Conservation (phyloP, 345 rosid genomes). For the Chamaenerion angustifolium region DNA sequence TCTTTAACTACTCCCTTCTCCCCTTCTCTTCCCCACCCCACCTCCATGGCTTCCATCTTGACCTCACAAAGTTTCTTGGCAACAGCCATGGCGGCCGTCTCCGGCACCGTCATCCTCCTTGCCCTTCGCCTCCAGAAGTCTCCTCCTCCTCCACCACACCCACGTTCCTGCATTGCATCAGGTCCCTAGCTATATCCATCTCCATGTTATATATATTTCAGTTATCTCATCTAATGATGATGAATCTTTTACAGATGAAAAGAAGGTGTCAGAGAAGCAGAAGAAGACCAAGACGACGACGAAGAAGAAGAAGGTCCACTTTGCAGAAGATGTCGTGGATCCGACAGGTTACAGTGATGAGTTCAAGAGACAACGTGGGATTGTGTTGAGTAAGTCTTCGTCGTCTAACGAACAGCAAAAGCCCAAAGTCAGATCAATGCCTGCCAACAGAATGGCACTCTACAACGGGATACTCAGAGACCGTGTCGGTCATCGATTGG, state of each 20-base stretch:
- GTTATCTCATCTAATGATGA: no score
- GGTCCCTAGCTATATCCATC: constrained; percentile 14
- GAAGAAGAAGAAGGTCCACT: constrained; percentile 32
- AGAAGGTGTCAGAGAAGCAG: constrained; percentile 17
- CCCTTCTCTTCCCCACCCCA: background rate
- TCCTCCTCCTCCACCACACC: constrained; percentile 13
- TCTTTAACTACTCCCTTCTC: background rate
- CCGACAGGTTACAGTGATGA: constrained; percentile 33
- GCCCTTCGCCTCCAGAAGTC: constrained; percentile 51
- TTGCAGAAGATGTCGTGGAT: constrained; percentile 49
- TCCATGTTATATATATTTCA: background rate
- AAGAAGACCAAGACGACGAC: constrained; percentile 30
- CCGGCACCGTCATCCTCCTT: constrained; percentile 60
- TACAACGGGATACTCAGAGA: constrained; percentile 55
- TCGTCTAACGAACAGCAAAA: constrained; percentile 1
- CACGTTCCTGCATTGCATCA: constrained; percentile 42
- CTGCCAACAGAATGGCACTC: constrained; percentile 55
- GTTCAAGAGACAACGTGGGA: constrained; percentile 22
- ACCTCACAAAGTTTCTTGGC: constrained; percentile 50
- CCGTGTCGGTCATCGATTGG: constrained; percentile 36
- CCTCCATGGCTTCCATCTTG: constrained; percentile 33
- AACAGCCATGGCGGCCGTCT: constrained; percentile 72
- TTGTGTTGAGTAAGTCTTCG: constrained; percentile 1
- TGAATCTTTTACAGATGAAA: background rate
- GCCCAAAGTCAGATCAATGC: constrained; percentile 27